Conservation (phyloP, 2,329 filamentous ascomycete species). For the Chrysoporthe puriensis region DNA sequence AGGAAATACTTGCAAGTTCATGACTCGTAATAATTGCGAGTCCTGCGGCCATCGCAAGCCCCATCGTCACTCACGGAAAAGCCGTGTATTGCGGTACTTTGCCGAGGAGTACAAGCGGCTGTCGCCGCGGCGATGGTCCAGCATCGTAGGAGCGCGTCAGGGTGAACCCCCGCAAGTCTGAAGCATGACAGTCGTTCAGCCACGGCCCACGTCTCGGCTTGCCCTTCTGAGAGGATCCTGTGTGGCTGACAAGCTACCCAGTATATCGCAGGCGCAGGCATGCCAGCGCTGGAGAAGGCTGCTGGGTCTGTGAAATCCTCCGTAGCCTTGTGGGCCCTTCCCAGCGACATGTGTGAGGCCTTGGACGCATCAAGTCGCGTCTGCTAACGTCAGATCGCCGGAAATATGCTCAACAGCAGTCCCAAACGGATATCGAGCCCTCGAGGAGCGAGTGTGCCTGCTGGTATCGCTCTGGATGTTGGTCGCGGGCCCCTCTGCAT, state of each 20-base stretch:
- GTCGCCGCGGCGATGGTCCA: neutral
- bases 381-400: neutral
- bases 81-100: slow-evolving; percentile 7
- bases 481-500: neutral
- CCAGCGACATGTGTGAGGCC: neutral
- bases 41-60: neutral
- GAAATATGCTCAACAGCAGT: neutral
- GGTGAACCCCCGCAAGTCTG: neutral
- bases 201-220: slow-evolving; percentile 9
- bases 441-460: neutral
- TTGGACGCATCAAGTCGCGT: neutral
- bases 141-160: neutral
- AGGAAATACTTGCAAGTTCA: neutral
- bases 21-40: slow-evolving; percentile 8
- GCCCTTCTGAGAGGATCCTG: slow-evolving; percentile 7
- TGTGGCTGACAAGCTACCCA: slow-evolving; percentile 6
- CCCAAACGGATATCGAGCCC: neutral
- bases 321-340: neutral
- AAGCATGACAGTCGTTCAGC: slow-evolving; percentile 1
- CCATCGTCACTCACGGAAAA: slow-evolving; percentile 1
- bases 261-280: neutral
- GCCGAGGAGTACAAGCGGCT: neutral
- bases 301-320: neutral
- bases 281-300: neutral
- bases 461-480: neutral